Percentiles rank a stretch among this genome's conserved stretches.
Evolutionary conservation across 2,329 filamentous ascomycete species (phyloP).

Genomic region (Colletotrichum chlorophyti): DNA sequence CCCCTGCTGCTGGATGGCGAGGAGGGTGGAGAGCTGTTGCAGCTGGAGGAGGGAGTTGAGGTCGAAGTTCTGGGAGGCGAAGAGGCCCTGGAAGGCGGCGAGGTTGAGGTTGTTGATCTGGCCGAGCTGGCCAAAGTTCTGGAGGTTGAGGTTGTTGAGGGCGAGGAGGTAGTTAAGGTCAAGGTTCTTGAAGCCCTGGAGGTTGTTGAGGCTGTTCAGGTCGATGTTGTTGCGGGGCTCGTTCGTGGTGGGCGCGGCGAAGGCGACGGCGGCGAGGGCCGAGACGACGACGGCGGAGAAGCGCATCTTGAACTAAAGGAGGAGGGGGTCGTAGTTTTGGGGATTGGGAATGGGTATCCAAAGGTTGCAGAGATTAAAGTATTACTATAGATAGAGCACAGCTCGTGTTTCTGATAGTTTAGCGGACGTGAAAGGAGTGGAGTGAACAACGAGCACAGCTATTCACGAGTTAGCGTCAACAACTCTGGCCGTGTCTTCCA

Average conservation of each 20-base stretch:
- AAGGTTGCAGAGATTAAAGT: conserved; percentile 34
- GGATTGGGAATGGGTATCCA: conserved; percentile 33
- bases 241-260: conserved; percentile 48
- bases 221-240: conserved; percentile 46
- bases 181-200: conserved; percentile 46
- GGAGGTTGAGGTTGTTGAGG: conserved; percentile 53
- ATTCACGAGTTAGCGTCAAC: conserved; percentile 33
- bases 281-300: conserved; percentile 51
- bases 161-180: conserved; percentile 54
- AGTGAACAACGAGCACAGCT: conserved; percentile 58
- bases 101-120: conserved; percentile 47
- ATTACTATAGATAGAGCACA: conserved; percentile 49
- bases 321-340: conserved; percentile 34
- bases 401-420: conserved; percentile 37
- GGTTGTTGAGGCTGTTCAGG: conserved; percentile 46
- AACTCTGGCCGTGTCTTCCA: too few relatives aligned
- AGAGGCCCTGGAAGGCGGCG: conserved; percentile 47
- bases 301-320: conserved; percentile 56
- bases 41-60: conserved; percentile 47
- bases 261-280: conserved; percentile 51
- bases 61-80: conserved; percentile 48
- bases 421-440: conserved; percentile 46
- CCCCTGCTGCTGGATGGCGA: conserved; percentile 41
- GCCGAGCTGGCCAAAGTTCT: conserved; percentile 46
- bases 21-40: conserved; percentile 47